Conservation (phyloP, 1,284 basidiomycete species). For the Clitocybe nebularis region DNA sequence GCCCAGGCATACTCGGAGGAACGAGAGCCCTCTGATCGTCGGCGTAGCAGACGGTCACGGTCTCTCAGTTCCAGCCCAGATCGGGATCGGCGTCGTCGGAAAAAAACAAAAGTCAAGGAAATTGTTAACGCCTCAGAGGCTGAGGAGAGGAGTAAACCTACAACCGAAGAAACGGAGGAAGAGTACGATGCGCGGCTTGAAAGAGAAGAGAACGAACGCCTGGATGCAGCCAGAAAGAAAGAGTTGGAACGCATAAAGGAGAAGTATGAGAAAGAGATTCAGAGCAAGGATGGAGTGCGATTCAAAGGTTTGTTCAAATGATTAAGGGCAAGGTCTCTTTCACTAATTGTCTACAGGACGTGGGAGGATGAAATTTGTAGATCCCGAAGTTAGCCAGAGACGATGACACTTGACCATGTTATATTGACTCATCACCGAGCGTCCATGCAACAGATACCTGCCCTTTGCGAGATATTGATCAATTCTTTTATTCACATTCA, state of each 20-base stretch:
- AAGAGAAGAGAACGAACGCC: constrained; percentile 62
- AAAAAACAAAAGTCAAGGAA: constrained; percentile 19
- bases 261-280: constrained; percentile 32
- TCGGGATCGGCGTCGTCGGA: constrained; percentile 10
- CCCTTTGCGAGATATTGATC: no score
- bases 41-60: constrained; percentile 19
- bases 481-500: neutral
- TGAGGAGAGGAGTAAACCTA: constrained; percentile 10
- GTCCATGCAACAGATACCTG: no score
- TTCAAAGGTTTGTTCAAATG: constrained; percentile 53
- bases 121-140: constrained; percentile 12
- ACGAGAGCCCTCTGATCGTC: constrained; percentile 14
- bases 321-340: neutral
- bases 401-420: neutral
- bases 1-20: constrained; percentile 9
- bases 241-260: constrained; percentile 50
- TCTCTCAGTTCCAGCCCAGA: constrained; percentile 17
- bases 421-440: no score
- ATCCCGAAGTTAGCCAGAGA: constrained; percentile 38
- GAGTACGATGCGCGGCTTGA: constrained; percentile 72
- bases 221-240: constrained; percentile 40
- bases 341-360: constrained; percentile 36
- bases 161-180: constrained; percentile 43
- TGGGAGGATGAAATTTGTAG: constrained; percentile 65
- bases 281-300: constrained; percentile 43